A percentile compares a stretch with the other conserved stretches of the same genome.
Conservation (phyloP, 2,329 filamentous ascomycete species). For the Phialophora expanda region DNA sequence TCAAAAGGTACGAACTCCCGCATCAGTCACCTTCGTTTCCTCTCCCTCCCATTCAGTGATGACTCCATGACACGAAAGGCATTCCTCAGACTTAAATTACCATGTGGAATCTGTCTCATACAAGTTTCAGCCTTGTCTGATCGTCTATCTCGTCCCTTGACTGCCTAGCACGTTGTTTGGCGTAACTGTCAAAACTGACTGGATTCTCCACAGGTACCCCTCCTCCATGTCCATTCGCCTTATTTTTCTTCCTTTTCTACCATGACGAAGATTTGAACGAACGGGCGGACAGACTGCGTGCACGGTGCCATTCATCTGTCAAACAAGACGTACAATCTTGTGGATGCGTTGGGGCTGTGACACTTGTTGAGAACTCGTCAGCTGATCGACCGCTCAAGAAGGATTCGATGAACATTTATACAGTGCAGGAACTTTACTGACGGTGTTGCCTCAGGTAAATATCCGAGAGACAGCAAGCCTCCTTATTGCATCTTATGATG, state of each 20-base stretch:
- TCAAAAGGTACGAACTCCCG: slow-evolving; percentile 53
- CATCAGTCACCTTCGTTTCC: slow-evolving; percentile 42
- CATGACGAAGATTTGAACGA: slow-evolving; percentile 70
- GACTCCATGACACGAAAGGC: slow-evolving; percentile 68
- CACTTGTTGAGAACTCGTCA: slow-evolving; percentile 74
- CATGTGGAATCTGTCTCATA: slow-evolving; percentile 67
- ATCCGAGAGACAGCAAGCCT: slow-evolving; percentile 29
- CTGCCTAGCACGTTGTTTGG: slow-evolving; percentile 11
- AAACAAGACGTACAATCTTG: slow-evolving; percentile 69
- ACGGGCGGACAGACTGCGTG: slow-evolving; percentile 70
- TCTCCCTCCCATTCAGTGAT: slow-evolving; percentile 53
- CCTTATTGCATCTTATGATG: slow-evolving; percentile 61
- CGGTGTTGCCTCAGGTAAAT: slow-evolving; percentile 41
- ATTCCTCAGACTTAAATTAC: slow-evolving; percentile 70
- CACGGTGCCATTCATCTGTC: slow-evolving; percentile 58
- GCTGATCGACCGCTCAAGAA: slow-evolving; percentile 54
- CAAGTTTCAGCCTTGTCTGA: slow-evolving; percentile 76
- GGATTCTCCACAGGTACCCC: slow-evolving; percentile 38
- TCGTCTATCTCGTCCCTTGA: slow-evolving; percentile 30
- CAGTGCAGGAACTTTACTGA: slow-evolving; percentile 31
- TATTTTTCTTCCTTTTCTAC: slow-evolving; percentile 35
- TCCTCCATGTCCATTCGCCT: slow-evolving; percentile 25
- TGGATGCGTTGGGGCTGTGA: slow-evolving; percentile 58
- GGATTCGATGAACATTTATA: slow-evolving; percentile 32
- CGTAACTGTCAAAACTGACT: slow-evolving; percentile 19